Evolutionary conservation across 306 rosid species (phyloP).

Genomic region (Malus sylvestris): DNA sequence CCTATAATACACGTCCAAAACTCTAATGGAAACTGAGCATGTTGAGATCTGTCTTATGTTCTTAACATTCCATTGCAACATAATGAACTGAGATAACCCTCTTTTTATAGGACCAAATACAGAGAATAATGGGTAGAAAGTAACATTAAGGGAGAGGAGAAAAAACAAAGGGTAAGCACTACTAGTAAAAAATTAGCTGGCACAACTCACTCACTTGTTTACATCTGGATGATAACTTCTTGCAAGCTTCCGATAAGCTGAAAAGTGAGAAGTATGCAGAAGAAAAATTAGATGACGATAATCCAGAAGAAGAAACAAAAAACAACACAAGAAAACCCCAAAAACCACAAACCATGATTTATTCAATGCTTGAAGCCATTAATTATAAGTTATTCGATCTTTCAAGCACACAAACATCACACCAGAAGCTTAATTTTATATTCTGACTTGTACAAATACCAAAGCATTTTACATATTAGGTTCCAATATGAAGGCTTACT

Average conservation of each 20-base stretch:
- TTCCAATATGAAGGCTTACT: background rate
- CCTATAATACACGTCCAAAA: background rate
- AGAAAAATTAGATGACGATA: background rate
- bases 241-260: conserved; percentile 98
- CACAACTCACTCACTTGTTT: conserved; percentile 66
- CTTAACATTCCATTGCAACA: background rate
- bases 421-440: background rate
- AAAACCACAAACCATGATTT: background rate
- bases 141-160: conserved; percentile 1
- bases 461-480: background rate
- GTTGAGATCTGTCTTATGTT: background rate
- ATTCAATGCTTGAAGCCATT: background rate
- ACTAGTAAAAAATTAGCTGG: background rate
- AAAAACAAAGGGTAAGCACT: background rate
- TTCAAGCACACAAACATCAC: background rate
- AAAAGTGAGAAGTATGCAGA: conserved; percentile 20
- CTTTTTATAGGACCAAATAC: background rate
- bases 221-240: conserved; percentile 94
- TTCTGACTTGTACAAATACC: background rate
- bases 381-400: background rate
- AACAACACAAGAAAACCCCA: background rate
- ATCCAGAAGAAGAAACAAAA: background rate
- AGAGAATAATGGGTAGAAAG: background rate
- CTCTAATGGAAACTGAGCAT: background rate
- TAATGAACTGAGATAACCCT: background rate